Percentiles rank a stretch among this genome's conserved stretches.
Evolutionary conservation across 495 filamentous ascomycete genomes (phyloP).

Genomic region (Cetradonia linearis): DNA sequence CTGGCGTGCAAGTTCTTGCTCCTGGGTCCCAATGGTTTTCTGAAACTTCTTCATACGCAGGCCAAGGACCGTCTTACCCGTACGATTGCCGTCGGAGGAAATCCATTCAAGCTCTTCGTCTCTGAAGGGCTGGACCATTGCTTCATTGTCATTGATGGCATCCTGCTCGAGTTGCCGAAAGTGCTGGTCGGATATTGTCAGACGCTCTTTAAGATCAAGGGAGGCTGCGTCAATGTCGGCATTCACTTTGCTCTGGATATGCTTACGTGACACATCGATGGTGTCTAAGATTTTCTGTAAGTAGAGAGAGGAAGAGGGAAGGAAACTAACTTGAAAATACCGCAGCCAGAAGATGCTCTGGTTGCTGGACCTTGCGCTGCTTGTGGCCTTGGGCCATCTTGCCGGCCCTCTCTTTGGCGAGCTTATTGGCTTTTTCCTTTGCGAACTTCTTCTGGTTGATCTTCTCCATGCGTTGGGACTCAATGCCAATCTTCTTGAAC

Average conservation of each 20-base stretch:
- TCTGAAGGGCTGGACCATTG: conserved; percentile 6
- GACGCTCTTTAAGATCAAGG: conserved; percentile 7
- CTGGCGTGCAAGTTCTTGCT: conserved; percentile 18
- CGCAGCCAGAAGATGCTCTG: conserved; percentile 15
- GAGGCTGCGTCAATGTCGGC: conserved; percentile 6
- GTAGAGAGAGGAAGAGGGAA: not conserved
- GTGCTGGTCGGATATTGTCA: conserved; percentile 5
- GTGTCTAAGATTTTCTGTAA: not conserved
- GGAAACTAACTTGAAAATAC: conserved; percentile 15
- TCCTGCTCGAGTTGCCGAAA: conserved; percentile 11
- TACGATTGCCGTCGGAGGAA: conserved; percentile 14
- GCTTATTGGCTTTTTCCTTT: conserved; percentile 6
- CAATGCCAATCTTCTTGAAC: conserved; percentile 7
- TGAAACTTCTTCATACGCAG: conserved; percentile 21
- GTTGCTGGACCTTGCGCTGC: conserved; percentile 5
- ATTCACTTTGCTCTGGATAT: conserved; percentile 14
- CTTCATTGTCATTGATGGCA: not conserved
- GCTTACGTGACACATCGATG: conserved; percentile 15
- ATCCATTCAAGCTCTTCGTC: conserved; percentile 19
- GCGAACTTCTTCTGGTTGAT: conserved; percentile 1
- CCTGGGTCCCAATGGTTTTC: conserved; percentile 17
- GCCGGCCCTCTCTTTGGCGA: not conserved
- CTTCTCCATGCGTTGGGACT: not conserved
- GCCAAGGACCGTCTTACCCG: conserved; percentile 17
- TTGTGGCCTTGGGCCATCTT: conserved; percentile 3